Conservation (phyloP, 2,329 filamentous ascomycete species). For the Aspergillus ibericus region DNA sequence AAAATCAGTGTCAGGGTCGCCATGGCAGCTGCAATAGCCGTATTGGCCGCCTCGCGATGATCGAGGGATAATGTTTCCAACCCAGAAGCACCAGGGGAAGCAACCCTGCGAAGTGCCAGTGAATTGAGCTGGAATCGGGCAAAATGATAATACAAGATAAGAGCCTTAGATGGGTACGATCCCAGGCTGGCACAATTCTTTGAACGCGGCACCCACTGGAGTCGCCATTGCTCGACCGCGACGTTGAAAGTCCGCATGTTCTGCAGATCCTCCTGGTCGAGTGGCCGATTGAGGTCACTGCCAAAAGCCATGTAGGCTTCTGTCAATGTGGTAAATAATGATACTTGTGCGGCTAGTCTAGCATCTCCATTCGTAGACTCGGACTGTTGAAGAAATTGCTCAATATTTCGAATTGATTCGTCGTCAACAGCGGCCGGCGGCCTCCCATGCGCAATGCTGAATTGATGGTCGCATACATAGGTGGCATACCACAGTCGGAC, state of each 20-base stretch:
- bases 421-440: slow-evolving; percentile 54
- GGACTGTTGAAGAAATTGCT: slow-evolving; percentile 45
- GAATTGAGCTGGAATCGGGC: slow-evolving; percentile 46
- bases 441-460: slow-evolving; percentile 56
- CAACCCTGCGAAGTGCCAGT: slow-evolving; percentile 29
- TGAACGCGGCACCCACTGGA: slow-evolving; percentile 38
- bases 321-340: slow-evolving; percentile 51
- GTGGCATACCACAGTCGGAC: slow-evolving; percentile 57
- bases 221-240: slow-evolving; percentile 39
- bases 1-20: slow-evolving; percentile 33
- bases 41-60: slow-evolving; percentile 21
- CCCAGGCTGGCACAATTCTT: slow-evolving; percentile 34
- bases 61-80: slow-evolving; percentile 12
- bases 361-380: slow-evolving; percentile 50
- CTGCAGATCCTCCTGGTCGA: slow-evolving; percentile 46
- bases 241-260: slow-evolving; percentile 37
- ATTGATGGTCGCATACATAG: slow-evolving; percentile 61
- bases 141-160: slow-evolving; percentile 26
- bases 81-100: slow-evolving; percentile 22
- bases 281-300: slow-evolving; percentile 46
- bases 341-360: slow-evolving; percentile 51
- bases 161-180: not conserved
- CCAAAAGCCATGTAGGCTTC: slow-evolving; percentile 54
- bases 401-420: slow-evolving; percentile 52
- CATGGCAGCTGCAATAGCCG: slow-evolving; percentile 40